phyloP scores from a whole-genome alignment of 495 filamentous ascomycete genomes.

The Hypoxylon fuscum region DNA sequence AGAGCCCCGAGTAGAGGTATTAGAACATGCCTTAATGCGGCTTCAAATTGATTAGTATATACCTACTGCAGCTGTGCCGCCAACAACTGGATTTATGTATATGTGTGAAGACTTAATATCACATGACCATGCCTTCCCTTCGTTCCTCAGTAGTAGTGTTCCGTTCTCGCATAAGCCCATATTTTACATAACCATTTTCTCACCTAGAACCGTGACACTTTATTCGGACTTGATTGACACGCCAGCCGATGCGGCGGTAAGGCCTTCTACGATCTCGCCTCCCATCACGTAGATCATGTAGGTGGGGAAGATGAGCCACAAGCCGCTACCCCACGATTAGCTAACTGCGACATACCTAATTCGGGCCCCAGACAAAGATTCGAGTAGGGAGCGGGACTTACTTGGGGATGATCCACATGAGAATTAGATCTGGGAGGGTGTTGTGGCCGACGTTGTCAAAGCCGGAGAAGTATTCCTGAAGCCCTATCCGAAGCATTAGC shows the following conservation, averaged over 20 bases:
- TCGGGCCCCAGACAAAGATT: neutral
- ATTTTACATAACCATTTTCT: neutral
- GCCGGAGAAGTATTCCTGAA: constrained; percentile 79
- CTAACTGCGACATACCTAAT: too few relatives aligned
- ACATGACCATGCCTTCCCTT: too few relatives aligned
- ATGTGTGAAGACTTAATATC: too few relatives aligned
- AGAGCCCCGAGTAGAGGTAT: too few relatives aligned
- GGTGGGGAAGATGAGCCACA: constrained; percentile 78
- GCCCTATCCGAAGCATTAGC: constrained; percentile 57
- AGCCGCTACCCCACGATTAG: constrained; percentile 64
- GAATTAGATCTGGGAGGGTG: constrained; percentile 60
- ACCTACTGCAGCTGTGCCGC: too few relatives aligned
- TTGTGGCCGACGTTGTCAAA: constrained; percentile 87
- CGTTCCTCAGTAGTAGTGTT: neutral
- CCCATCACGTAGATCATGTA: constrained; percentile 77
- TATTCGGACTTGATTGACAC: constrained; percentile 31
- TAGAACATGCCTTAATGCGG: too few relatives aligned
- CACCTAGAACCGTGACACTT: neutral
- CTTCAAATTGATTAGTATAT: too few relatives aligned
- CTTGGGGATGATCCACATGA: constrained; percentile 85
- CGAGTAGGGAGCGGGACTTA: constrained; percentile 53
- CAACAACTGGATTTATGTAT: too few relatives aligned
- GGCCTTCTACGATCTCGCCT: constrained; percentile 72
- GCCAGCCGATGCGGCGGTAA: constrained; percentile 48
- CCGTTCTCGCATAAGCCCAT: neutral